phyloP scores from a whole-genome alignment of 2,329 filamentous ascomycete genomes.

The Oidium heveae region DNA sequence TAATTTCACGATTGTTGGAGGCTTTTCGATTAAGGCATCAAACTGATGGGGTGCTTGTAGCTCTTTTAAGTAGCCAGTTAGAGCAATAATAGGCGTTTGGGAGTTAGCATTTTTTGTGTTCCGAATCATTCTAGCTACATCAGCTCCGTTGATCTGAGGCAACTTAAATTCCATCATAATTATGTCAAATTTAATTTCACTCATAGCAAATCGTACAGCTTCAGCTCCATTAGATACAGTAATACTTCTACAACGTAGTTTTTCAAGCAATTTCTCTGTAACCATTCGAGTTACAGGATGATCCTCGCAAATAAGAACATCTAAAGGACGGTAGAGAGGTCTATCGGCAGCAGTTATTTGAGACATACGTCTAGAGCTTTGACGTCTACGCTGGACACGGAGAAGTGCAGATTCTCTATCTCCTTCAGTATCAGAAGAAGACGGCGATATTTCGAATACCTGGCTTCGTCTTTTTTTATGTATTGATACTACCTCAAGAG shows the following conservation, averaged over 20 bases:
- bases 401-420: conserved; percentile 74
- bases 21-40: conserved; percentile 86
- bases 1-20: conserved; percentile 75
- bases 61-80: conserved; percentile 96
- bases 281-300: conserved; percentile 91
- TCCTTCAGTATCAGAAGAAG: conserved; percentile 91
- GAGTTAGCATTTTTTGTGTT: conserved; percentile 91
- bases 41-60: conserved; percentile 88
- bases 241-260: conserved; percentile 81
- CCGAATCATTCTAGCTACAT: conserved; percentile 91
- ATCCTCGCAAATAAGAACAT: conserved; percentile 91
- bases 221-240: conserved; percentile 76
- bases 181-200: conserved; percentile 94
- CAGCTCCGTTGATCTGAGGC: conserved; percentile 80
- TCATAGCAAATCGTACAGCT: conserved; percentile 78
- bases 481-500: conserved; percentile 32
- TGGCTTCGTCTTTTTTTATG: conserved; percentile 86
- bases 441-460: conserved; percentile 87
- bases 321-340: conserved; percentile 69
- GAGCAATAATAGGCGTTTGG: conserved; percentile 82
- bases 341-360: conserved; percentile 69
- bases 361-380: conserved; percentile 82
- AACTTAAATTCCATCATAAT: conserved; percentile 96
- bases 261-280: conserved; percentile 96
- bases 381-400: conserved; percentile 77